Base-by-base conservation (phyloP, 768 basidiomycete genomes). In the Mycena venus region DNA sequence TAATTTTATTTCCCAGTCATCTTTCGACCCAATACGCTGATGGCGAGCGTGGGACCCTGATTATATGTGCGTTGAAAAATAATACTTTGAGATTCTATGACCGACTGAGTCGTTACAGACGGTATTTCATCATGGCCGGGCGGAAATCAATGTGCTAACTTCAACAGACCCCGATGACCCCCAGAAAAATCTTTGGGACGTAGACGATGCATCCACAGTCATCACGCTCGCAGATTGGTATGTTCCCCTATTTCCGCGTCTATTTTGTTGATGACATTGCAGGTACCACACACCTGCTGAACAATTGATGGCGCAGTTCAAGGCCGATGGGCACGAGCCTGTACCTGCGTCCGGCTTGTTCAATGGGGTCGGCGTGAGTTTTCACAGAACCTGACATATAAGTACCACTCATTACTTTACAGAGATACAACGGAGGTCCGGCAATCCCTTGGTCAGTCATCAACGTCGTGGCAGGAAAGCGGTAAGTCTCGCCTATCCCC, bases 391-490 rank as follows among this genome's bases (percentile, higher is more conserved):
- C 23, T 49, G 32, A 0, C 14, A 21, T 85, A 21, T 82, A 82
- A 0, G 56, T 85, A n/a, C n/a, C n/a, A 34, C 84, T 88, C 32
- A 88, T 85, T 53, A 83, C 82, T 0, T 80, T 82, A 44, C 77
- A n/a, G n/a, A n/a, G n/a, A n/a, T n/a, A n/a, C n/a, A n/a, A n/a
- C n/a, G n/a, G n/a, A n/a, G n/a, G n/a, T 12, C 84, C 87, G n/a
- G 8, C 53, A 5, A 68, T 75, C 5, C 73, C 81, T 2, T 79
- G 88, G 29, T 47, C 88, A 0, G 79, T 86, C 5, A 74, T 88
- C 75, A 80, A 82, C 53, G 85, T 88, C 40, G 56, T 72, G 7
- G 71, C 73, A 10, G 83, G 84, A 17, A 86, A 83, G 66, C 69
- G 77, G 31, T 77, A 73, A 44, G 34, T 23, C 36, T 27, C 7